A percentile compares a stretch with the other conserved stretches of the same genome.
These are phyloP conservation scores for Hawksworthiomyces lignivorus DNA, from an alignment of 2,329 filamentous ascomycete genomes.

Conservation along the genomic window DNA sequence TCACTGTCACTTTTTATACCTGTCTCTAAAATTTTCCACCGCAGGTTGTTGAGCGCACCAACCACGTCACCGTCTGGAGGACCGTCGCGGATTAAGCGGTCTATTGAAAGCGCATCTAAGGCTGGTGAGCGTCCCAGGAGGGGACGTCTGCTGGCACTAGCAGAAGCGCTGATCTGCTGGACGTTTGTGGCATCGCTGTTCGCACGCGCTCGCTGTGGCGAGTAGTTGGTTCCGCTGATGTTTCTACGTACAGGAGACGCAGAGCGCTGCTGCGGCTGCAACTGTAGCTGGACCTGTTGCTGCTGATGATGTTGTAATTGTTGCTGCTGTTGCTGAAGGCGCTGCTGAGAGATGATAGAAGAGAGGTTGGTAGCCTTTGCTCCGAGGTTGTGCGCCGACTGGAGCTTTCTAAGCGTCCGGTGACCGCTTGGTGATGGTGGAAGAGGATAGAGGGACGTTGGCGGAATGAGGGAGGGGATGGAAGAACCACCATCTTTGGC, in stretches of 20 bases:
- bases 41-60: conserved; percentile 60
- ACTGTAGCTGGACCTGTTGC: conserved; percentile 32
- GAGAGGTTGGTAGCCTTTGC: conserved; percentile 42
- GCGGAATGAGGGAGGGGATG: conserved; percentile 20
- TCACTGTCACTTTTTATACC: conserved; percentile 70
- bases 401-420: conserved; percentile 62
- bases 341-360: conserved; percentile 45
- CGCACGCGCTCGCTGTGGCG: conserved; percentile 54
- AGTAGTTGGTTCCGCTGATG: conserved; percentile 24
- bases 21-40: conserved; percentile 66
- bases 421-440: conserved; percentile 58
- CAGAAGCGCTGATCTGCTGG: conserved; percentile 30
- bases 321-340: conserved; percentile 21
- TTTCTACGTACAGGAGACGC: conserved; percentile 29
- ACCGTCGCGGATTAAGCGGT: conserved; percentile 72
- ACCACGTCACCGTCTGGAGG: conserved; percentile 63
- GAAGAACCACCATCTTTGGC: conserved; percentile 20
- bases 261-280: conserved; percentile 33
- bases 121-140: conserved; percentile 37
- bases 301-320: conserved; percentile 42
- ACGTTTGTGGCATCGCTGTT: conserved; percentile 59
- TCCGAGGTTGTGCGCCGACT: conserved; percentile 66
- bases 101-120: conserved; percentile 55
- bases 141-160: conserved; percentile 32
- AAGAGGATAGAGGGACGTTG: conserved; percentile 40